Evolutionary conservation across 306 rosid species (phyloP).

Genomic region (Vigna radiata): DNA sequence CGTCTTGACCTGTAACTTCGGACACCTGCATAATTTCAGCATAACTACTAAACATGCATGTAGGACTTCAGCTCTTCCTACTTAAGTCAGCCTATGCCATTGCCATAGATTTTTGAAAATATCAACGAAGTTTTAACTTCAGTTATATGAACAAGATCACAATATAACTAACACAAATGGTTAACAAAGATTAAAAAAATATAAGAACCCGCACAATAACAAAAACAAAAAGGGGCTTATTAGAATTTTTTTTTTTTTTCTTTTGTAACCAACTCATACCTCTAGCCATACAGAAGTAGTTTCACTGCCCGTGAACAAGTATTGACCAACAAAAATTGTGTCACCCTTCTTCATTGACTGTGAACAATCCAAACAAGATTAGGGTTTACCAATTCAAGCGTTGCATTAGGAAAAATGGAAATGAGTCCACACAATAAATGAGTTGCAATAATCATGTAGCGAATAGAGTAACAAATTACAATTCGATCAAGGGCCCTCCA

Average conservation of each 20-base stretch:
- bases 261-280: conserved; percentile 50
- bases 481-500: neutral
- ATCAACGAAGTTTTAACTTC: neutral
- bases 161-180: conserved; percentile 22
- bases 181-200: conserved; percentile 22
- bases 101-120: neutral
- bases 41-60: conserved; percentile 46
- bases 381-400: conserved; percentile 31
- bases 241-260: conserved; percentile 11
- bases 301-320: conserved; percentile 99
- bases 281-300: conserved; percentile 98
- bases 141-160: conserved; percentile 23
- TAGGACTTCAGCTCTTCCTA: conserved; percentile 37
- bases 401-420: neutral
- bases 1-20: conserved; percentile 75
- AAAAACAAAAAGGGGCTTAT: neutral
- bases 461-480: neutral
- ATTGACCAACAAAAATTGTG: conserved; percentile 95
- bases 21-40: conserved; percentile 64
- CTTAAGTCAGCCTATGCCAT: conserved; percentile 4
- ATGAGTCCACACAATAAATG: neutral
- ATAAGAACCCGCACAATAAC: neutral
- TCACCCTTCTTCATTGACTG: conserved; percentile 91
- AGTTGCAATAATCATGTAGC: neutral
- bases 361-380: conserved; percentile 40